Percentiles rank a stretch among this genome's conserved stretches.
Conservation (phyloP, 805 yeast species). For the Metschnikowia shivogae region DNA sequence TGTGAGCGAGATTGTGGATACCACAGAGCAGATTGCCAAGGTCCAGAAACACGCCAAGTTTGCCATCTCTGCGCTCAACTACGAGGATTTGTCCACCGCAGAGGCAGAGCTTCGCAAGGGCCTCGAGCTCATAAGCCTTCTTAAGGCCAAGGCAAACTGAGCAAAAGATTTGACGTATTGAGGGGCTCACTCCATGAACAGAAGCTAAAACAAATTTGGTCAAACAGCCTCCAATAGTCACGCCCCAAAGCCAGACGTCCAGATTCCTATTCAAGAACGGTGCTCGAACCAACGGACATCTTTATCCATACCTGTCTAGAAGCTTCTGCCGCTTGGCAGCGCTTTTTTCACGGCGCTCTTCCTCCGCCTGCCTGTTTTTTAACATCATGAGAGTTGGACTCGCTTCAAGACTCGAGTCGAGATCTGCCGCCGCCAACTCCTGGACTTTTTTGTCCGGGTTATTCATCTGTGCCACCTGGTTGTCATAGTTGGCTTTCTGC, state of each 20-base stretch:
- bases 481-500: slow-evolving; percentile 9
- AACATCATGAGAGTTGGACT: slow-evolving; percentile 36
- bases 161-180: too few relatives aligned
- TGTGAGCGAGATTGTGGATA: slow-evolving; percentile 48
- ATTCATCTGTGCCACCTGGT: slow-evolving; percentile 10
- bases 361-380: slow-evolving; percentile 20
- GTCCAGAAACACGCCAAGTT: slow-evolving; percentile 70
- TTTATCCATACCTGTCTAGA: slow-evolving; percentile 13
- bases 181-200: background rate
- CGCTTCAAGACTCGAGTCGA: slow-evolving; percentile 32
- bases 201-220: background rate
- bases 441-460: slow-evolving; percentile 12
- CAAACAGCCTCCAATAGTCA: background rate
- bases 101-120: slow-evolving; percentile 56
- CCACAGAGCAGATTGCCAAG: slow-evolving; percentile 51
- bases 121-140: slow-evolving; percentile 35
- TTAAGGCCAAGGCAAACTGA: slow-evolving; percentile 1
- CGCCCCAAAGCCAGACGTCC: too few relatives aligned
- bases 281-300: too few relatives aligned
- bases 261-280: too few relatives aligned
- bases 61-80: slow-evolving; percentile 75
- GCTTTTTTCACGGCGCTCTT: slow-evolving; percentile 14
- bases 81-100: slow-evolving; percentile 70
- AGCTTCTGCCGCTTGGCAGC: slow-evolving; percentile 10
- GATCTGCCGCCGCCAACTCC: slow-evolving; percentile 17